Conservation (phyloP, 1,139 yeast genomes). For the Protomyces macrosporus region DNA sequence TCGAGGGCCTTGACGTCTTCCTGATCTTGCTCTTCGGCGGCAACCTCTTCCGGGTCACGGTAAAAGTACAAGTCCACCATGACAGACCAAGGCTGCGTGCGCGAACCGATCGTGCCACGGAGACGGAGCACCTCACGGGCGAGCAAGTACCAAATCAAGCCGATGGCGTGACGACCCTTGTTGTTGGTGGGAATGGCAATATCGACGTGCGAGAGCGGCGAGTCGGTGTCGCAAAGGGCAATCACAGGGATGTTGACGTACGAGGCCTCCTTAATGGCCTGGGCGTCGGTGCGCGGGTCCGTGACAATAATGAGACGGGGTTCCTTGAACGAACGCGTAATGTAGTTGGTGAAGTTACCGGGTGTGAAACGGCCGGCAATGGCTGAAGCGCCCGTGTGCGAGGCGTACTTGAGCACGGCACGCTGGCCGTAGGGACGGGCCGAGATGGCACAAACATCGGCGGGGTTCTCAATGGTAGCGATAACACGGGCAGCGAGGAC, state of each 20-base stretch:
- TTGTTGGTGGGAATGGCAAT: conserved; percentile 99
- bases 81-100: conserved; percentile 96
- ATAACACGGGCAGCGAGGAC: conserved; percentile 99
- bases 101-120: conserved; percentile 96
- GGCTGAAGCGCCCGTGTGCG: conserved; percentile 99
- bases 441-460: conserved; percentile 97
- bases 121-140: conserved; percentile 99
- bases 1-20: conserved; percentile 57
- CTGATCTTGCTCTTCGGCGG: conserved; percentile 56
- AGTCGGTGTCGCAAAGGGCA: conserved; percentile 97
- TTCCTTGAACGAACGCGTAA: conserved; percentile 99
- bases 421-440: conserved; percentile 99
- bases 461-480: conserved; percentile 98
- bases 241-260: conserved; percentile 99
- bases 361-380: conserved; percentile 99
- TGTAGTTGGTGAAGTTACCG: conserved; percentile 99
- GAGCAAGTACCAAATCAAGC: conserved; percentile 99
- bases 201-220: conserved; percentile 98
- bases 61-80: conserved; percentile 99
- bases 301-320: conserved; percentile 99
- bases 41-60: conserved; percentile 99
- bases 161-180: conserved; percentile 99
- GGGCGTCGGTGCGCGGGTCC: conserved; percentile 99
- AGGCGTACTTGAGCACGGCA: conserved; percentile 98
- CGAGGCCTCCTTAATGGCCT: conserved; percentile 99